Base-by-base conservation (phyloP, 306 rosid species). In the Prunus kanzakura region DNA sequence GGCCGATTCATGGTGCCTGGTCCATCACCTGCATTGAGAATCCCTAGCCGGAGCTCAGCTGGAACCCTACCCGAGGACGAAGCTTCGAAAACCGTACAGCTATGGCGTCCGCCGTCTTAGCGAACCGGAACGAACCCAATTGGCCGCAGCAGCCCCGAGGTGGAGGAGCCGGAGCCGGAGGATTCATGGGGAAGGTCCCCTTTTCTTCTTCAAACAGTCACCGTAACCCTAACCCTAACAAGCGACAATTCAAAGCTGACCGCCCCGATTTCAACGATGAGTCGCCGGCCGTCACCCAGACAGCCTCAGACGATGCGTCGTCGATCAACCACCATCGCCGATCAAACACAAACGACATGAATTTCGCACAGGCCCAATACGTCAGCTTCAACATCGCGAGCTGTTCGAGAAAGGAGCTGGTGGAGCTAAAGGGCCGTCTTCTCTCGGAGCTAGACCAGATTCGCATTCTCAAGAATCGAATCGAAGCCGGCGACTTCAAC, bases 91-190 rank as follows among this genome's bases (percentile, higher is more conserved):
- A 76, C 75, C 32, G 62, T 58, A 0, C 66, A 11, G 75, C 62
- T 25, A 93, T 95, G 98, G 95, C 97, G 38, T 92, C 96, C 64
- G 97, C 96, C 72, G 93, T 95, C 78, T 29, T 90, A 77, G 90
- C 89, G 41, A 92, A 89, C 86, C 91, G 87, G 50, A 85, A 83
- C 90, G 91, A 89, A 85, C 76, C 90, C 12, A 88, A 86, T 64
- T 89, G 93, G 97, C 84, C 92, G 27, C 88, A 84, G 76, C 88
- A 84, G 72, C 87, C 88, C 50, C 81, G 87, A 85, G 86, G 82
- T 73, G 91, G 93, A 64, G 93, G 87, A 63, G 87, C 85, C 56
- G 78, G 84, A 52, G 89, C 88, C 69, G 89, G 89, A 23, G 90
- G 87, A 87, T 92, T 85, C 82, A 92, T 92, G 99, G 97, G 91